Conservation (phyloP, 495 filamentous ascomycete genomes). For the Pyrenopolyporus hunteri region DNA sequence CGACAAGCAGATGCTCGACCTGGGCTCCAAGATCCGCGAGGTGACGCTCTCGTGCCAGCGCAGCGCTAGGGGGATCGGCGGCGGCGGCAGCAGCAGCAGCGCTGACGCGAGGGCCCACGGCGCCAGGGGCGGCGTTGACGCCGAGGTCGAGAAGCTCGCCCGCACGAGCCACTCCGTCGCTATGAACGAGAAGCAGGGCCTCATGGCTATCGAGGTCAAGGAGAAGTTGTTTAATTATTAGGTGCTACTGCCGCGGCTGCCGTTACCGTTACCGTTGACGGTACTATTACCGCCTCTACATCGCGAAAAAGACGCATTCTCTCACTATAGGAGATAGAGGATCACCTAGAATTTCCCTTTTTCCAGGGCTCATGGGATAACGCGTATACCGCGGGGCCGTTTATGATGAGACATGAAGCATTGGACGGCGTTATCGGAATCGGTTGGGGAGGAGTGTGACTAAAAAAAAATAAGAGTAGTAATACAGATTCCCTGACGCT, state of each 20-base stretch:
- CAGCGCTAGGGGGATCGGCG: constrained; percentile 25
- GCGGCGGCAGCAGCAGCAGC: constrained; percentile 17
- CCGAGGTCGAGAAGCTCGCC: constrained; percentile 78
- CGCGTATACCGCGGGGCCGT: background rate
- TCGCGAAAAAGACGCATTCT: no score
- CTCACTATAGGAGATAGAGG: no score
- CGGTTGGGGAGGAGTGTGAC: constrained; percentile 7
- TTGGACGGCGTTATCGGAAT: constrained; percentile 22
- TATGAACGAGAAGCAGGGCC: constrained; percentile 82
- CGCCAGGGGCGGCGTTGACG: constrained; percentile 50
- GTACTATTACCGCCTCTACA: background rate
- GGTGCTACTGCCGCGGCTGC: constrained; percentile 40
- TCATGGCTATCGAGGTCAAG: constrained; percentile 84
- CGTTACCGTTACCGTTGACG: background rate
- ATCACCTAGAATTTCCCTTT: no score
- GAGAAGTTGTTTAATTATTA: constrained; percentile 79
- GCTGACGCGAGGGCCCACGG: background rate
- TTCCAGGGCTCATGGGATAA: background rate
- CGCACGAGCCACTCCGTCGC: constrained; percentile 80
- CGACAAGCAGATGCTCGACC: constrained; percentile 89
- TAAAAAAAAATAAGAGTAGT: constrained; percentile 11
- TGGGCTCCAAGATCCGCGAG: constrained; percentile 77
- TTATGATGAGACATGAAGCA: constrained; percentile 32
- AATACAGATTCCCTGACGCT: constrained; percentile 18
- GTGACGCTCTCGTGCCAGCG: constrained; percentile 58